Evolutionary conservation across 208 protist genomes (phyloP).

Genomic region (Polymyxa betae): DNA sequence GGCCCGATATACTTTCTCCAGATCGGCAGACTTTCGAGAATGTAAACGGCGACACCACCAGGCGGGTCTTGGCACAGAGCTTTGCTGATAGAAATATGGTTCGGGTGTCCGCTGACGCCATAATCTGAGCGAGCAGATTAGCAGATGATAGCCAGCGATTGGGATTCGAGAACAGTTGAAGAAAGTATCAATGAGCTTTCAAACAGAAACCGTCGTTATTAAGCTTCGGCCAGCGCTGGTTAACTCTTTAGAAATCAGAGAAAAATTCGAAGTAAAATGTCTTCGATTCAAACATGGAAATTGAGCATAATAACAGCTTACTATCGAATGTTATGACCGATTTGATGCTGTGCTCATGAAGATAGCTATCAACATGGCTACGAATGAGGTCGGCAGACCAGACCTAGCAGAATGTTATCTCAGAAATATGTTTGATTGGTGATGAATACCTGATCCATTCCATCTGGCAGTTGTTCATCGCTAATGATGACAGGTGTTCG

Average conservation of each 20-base stretch:
- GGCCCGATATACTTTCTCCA: slow-evolving; percentile 40
- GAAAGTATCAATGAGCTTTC: too few species aligned
- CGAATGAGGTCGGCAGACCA: background rate
- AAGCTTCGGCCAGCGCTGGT: too few species aligned
- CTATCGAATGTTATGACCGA: slow-evolving; percentile 4
- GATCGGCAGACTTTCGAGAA: background rate
- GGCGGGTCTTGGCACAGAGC: background rate
- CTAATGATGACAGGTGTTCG: background rate
- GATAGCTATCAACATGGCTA: background rate
- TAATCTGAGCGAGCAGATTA: background rate
- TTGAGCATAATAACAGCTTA: too few species aligned
- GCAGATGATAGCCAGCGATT: background rate
- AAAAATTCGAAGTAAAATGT: too few species aligned
- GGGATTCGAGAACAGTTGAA: background rate
- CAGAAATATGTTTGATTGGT: background rate
- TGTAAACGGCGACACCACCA: background rate
- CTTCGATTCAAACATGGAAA: too few species aligned
- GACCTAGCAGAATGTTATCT: background rate
- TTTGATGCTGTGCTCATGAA: background rate
- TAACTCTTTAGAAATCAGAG: too few species aligned
- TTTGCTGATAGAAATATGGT: slow-evolving; percentile 1
- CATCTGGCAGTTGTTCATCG: background rate
- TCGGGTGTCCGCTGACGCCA: slow-evolving; percentile 27
- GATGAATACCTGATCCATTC: background rate
- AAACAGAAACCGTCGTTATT: too few species aligned